phyloP scores from a whole-genome alignment of 163 green algal genomes.

The Chlorella variabilis region DNA sequence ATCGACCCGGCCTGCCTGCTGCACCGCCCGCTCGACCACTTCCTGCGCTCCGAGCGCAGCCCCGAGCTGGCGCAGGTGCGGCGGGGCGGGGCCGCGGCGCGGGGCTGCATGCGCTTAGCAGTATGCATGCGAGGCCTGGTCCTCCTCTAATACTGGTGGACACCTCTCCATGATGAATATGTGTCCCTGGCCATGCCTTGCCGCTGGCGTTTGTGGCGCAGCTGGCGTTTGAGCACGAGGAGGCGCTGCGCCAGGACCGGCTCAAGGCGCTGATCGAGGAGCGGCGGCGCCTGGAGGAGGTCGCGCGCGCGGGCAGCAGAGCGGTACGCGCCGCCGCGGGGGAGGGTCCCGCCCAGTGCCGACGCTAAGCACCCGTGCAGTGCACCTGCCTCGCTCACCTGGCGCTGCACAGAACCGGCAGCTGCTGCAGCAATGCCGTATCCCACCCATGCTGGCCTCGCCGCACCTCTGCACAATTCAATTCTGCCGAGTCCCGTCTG shows the following conservation, averaged over 20 bases:
- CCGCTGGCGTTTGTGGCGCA: too few relatives aligned
- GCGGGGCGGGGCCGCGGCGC: too few relatives aligned
- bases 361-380: too few relatives aligned
- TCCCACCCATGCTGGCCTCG: neutral
- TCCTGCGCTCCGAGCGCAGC: slow-evolving; percentile 55
- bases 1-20: slow-evolving; percentile 81
- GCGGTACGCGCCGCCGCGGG: neutral
- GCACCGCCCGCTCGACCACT: slow-evolving; percentile 61
- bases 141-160: too few relatives aligned
- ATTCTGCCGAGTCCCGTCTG: neutral
- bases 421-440: neutral
- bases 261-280: slow-evolving; percentile 66
- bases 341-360: too few relatives aligned
- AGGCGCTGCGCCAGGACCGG: slow-evolving; percentile 70
- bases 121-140: too few relatives aligned
- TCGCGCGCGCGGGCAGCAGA: neutral
- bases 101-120: too few relatives aligned
- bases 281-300: slow-evolving; percentile 49
- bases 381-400: too few relatives aligned
- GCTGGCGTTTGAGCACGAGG: slow-evolving; percentile 74
- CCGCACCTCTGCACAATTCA: too few relatives aligned
- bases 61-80: slow-evolving; percentile 75
- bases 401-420: too few relatives aligned
- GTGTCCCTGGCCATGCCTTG: too few relatives aligned
- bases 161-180: too few relatives aligned